Percentiles rank a stretch among this genome's conserved stretches.
Evolutionary conservation across 2,329 filamentous ascomycete genomes (phyloP).

Genomic region (Pestalotiopsis sp.): DNA sequence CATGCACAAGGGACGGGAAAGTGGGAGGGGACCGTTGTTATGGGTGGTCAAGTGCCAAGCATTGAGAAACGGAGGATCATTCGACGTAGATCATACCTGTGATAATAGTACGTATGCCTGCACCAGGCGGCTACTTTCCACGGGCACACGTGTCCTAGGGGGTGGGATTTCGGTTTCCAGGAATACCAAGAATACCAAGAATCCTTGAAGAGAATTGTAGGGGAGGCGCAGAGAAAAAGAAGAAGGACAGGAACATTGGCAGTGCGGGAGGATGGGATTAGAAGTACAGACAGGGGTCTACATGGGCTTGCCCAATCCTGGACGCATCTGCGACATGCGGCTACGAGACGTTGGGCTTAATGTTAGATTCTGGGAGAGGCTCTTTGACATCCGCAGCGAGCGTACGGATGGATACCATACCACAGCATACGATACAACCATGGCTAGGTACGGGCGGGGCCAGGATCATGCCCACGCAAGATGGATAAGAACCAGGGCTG

Average conservation of each 20-base stretch:
- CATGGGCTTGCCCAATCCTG: conserved; percentile 7
- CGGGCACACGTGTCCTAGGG: conserved; percentile 2
- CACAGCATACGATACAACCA: background rate
- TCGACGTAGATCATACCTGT: conserved; percentile 15
- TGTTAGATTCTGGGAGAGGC: background rate
- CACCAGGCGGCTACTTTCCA: conserved; percentile 16
- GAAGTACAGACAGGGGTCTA: background rate
- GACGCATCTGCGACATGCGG: conserved; percentile 15
- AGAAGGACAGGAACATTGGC: background rate
- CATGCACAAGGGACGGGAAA: conserved; percentile 5
- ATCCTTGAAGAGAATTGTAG: background rate
- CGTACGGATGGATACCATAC: background rate
- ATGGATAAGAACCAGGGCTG: background rate
- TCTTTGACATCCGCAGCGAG: conserved; percentile 6
- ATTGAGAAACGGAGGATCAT: conserved; percentile 14
- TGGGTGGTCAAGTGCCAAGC: conserved; percentile 12
- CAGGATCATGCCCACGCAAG: background rate
- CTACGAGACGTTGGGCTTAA: conserved; percentile 1
- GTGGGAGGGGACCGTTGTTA: conserved; percentile 10
- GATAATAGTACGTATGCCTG: conserved; percentile 12
- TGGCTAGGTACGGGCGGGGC: background rate
- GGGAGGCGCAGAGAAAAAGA: conserved; percentile 1
- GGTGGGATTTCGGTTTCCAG: conserved; percentile 2
- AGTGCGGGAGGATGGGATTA: background rate
- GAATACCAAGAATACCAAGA: background rate